Base-by-base conservation (phyloP, 345 rosid species). In the Pelargonium nanum region DNA sequence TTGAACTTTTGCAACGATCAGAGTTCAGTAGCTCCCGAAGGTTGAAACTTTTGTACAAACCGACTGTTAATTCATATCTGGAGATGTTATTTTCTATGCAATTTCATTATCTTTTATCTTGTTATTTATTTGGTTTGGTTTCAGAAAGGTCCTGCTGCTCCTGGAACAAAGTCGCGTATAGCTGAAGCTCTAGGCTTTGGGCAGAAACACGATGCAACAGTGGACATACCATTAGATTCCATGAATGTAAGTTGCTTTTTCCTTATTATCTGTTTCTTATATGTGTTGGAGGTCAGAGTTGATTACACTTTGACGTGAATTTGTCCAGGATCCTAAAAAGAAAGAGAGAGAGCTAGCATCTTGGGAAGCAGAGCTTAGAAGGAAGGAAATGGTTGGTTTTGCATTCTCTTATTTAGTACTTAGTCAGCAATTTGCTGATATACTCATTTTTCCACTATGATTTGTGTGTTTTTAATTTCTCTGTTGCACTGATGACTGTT, bases 321-420 rank as follows among this genome's bases (percentile, higher is more conserved):
- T 56, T 71, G 8, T 73, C 65, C 63, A 87, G 90, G 95, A 79
- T 63, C 70, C 85, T 57, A 86, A 81, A 71, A 77, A 85, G 63
- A 94, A 83, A 65, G 88, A 70, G 65, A 90, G 77, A 70, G 89
- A 90, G 66, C 89, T 94, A 54, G 82, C 87, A 60, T 68, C 85
- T 2, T 85, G 96, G 97, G 99, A 94, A 79, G 85, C 93, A 17
- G 97, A 94, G 66, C 87, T 94, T 67, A 94, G 81, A 62, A 85
- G 81, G 83, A 88, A 81, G 74, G 94, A 87, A 79, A 81, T 70
- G 86, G 92, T 88, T 21, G 5, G 53, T 73, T 58, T 40, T 12
- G 15, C n/a, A 6, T 9, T 32, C 2, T 19, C 4, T 45, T 69
- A 22, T 45, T 26, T 56, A 20, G 15, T 7, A 45, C 24, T 48